These are phyloP conservation scores for Dissophora ornata DNA, from an alignment of 192 early-diverging fungal species.

Conservation along the genomic window DNA sequence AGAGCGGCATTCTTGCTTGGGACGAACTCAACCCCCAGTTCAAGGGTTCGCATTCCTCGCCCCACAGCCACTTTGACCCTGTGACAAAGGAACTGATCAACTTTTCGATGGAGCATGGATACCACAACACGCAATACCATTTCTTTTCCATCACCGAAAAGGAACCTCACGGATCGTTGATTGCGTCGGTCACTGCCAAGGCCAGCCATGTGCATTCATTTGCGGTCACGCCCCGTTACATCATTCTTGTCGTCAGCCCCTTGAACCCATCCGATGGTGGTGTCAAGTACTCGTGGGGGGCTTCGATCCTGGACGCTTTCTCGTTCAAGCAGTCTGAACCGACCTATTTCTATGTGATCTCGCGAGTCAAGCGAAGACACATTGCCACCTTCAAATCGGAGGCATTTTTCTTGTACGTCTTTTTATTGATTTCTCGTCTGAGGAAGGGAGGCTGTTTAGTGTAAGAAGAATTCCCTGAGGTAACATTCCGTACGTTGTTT, in stretches of 20 bases:
- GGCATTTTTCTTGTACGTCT: conserved; percentile 70
- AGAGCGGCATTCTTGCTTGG: conserved; percentile 68
- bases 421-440: too few species aligned
- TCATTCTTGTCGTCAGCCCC: conserved; percentile 71
- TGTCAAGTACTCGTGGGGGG: conserved; percentile 74
- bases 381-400: conserved; percentile 76
- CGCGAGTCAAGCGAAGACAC: conserved; percentile 71
- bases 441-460: too few species aligned
- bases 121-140: conserved; percentile 72
- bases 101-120: conserved; percentile 78
- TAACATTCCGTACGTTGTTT: too few species aligned
- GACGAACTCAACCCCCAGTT: conserved; percentile 72
- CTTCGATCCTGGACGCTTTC: conserved; percentile 78
- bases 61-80: conserved; percentile 78
- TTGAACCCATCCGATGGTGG: conserved; percentile 70
- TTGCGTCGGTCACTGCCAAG: conserved; percentile 71
- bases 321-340: conserved; percentile 68
- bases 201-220: conserved; percentile 83
- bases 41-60: conserved; percentile 70
- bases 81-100: conserved; percentile 80
- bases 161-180: conserved; percentile 70
- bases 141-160: conserved; percentile 73
- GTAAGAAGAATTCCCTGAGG: too few species aligned
- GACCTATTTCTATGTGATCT: conserved; percentile 79
- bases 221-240: conserved; percentile 76